phyloP scores from a whole-genome alignment of 495 filamentous ascomycete species.

The Daldinia grandis region DNA sequence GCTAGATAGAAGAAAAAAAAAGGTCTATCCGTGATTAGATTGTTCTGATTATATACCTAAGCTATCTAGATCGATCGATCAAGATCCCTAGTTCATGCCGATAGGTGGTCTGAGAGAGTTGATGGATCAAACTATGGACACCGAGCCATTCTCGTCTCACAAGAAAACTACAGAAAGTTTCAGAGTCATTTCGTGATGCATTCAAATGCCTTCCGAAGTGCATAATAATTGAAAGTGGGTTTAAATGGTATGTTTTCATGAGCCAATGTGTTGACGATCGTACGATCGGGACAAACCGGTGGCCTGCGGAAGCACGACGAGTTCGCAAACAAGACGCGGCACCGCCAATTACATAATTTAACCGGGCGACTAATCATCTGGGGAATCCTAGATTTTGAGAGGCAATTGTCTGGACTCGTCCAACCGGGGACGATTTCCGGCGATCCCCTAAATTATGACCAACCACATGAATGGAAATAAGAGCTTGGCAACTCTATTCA shows the following conservation, averaged over 20 bases:
- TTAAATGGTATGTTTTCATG: conserved; percentile 31
- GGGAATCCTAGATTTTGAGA: background rate
- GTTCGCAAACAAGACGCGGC: background rate
- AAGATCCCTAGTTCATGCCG: conserved; percentile 17
- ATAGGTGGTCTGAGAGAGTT: conserved; percentile 24
- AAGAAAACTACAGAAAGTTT: conserved; percentile 25
- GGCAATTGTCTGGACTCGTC: conserved; percentile 1
- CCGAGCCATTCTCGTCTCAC: conserved; percentile 41
- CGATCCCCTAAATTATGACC: background rate
- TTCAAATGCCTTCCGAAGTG: conserved; percentile 16
- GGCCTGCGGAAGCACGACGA: background rate
- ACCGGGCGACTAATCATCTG: conserved; percentile 1
- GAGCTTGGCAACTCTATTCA: background rate
- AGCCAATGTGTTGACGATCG: conserved; percentile 22
- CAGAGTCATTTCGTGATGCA: conserved; percentile 26
- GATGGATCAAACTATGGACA: conserved; percentile 24
- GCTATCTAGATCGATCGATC: conserved; percentile 11
- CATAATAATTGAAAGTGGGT: conserved; percentile 24
- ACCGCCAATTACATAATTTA: background rate
- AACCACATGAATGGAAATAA: no score
- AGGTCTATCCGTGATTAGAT: conserved; percentile 14
- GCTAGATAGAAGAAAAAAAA: conserved; percentile 11
- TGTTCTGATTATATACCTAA: conserved; percentile 31
- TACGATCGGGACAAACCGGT: conserved; percentile 37
- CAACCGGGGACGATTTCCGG: background rate